Conservation (phyloP, 176 grass and related monocot genomes). For the Echinochloa phyllopogon region DNA sequence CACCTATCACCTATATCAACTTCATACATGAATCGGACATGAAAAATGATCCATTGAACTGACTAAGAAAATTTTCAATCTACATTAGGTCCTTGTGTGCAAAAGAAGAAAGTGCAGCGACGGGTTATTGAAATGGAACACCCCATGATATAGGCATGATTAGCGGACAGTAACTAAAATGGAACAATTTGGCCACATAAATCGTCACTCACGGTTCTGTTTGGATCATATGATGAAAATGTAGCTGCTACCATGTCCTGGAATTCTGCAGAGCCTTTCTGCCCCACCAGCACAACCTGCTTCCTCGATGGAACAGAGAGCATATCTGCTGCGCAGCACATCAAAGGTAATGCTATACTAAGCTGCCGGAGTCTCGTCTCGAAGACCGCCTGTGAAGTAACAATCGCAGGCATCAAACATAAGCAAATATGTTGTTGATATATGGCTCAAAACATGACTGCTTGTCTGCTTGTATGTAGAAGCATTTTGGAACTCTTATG, state of each 20-base stretch:
- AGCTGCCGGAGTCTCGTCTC: conserved; percentile 71
- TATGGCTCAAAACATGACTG: not conserved
- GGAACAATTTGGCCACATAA: not conserved
- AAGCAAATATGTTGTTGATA: conserved; percentile 7
- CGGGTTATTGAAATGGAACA: not conserved
- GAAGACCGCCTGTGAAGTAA: conserved; percentile 70
- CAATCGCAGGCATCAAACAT: conserved; percentile 15
- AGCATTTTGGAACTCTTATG: not conserved
- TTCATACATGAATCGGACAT: not conserved
- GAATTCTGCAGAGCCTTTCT: conserved; percentile 65
- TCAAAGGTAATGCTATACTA: conserved; percentile 86
- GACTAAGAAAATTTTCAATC: not conserved
- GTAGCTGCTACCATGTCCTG: conserved; percentile 57
- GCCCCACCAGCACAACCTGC: conserved; percentile 79
- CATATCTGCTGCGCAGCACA: conserved; percentile 94
- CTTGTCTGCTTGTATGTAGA: not conserved
- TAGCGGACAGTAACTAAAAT: not conserved
- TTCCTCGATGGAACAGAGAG: conserved; percentile 70
- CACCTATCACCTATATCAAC: not conserved
- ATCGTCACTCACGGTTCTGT: conserved; percentile 71
- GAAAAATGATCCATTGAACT: not conserved
- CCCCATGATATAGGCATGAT: not conserved
- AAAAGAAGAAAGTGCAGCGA: not conserved
- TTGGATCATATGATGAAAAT: conserved; percentile 81
- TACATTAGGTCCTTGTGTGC: not conserved